Evolutionary conservation across 2,329 filamentous ascomycete genomes (phyloP).

Genomic region (Botrytis pseudocinerea): DNA sequence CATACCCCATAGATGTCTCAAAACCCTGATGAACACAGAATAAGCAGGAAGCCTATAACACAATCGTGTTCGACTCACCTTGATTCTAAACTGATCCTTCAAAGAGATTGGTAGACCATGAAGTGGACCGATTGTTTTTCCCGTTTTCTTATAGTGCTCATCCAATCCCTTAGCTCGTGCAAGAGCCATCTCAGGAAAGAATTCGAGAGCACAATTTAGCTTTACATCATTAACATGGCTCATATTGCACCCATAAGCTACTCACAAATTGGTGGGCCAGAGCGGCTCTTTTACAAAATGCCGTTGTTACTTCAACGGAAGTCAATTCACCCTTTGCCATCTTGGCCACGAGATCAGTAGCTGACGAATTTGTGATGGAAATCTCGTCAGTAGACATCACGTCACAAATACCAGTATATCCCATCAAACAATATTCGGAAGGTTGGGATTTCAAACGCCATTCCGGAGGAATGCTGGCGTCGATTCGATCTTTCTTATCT

Average conservation of each 20-base stretch:
- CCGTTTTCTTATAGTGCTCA: slow-evolving; percentile 43
- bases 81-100: slow-evolving; percentile 64
- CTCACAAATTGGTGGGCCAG: slow-evolving; percentile 48
- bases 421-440: slow-evolving; percentile 58
- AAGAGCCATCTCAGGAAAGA: slow-evolving; percentile 52
- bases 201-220: slow-evolving; percentile 46
- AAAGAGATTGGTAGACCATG: slow-evolving; percentile 62
- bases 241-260: background rate
- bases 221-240: slow-evolving; percentile 7
- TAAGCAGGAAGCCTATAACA: background rate
- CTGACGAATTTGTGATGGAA: slow-evolving; percentile 36
- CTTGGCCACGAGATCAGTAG: slow-evolving; percentile 33
- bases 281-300: slow-evolving; percentile 52
- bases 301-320: slow-evolving; percentile 45
- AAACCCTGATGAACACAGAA: slow-evolving; percentile 44
- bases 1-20: slow-evolving; percentile 59
- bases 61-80: slow-evolving; percentile 38
- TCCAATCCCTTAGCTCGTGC: slow-evolving; percentile 49
- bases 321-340: slow-evolving; percentile 33
- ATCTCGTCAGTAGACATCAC: slow-evolving; percentile 49
- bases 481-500: slow-evolving; percentile 55
- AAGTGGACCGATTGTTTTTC: slow-evolving; percentile 55
- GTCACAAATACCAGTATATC: slow-evolving; percentile 33
- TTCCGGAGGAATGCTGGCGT: slow-evolving; percentile 55
- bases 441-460: slow-evolving; percentile 55